Conservation (phyloP, 495 filamentous ascomycete genomes). For the Aspergillus funiculosus region DNA sequence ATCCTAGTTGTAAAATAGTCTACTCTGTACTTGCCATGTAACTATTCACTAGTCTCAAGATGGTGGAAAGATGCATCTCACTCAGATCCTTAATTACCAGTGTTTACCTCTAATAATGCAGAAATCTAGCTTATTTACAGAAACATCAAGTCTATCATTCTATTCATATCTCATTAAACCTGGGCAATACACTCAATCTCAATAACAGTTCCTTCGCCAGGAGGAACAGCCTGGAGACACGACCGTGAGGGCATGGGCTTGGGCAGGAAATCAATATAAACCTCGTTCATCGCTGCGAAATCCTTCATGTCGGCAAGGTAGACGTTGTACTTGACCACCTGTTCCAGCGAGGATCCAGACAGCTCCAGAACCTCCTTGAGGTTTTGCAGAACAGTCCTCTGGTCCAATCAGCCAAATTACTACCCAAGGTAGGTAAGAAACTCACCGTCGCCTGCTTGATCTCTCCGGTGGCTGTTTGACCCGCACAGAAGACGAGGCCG, state of each 20-base stretch:
- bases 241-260: conserved; percentile 38
- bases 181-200: conserved; percentile 38
- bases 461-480: conserved; percentile 39
- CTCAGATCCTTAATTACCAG: too few relatives aligned
- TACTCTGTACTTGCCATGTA: too few relatives aligned
- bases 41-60: too few relatives aligned
- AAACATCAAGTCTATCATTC: not conserved
- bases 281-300: conserved; percentile 60
- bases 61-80: too few relatives aligned
- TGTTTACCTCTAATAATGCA: too few relatives aligned
- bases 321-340: conserved; percentile 64
- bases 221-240: conserved; percentile 34
- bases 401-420: not conserved
- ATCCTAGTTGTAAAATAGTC: too few relatives aligned
- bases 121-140: too few relatives aligned
- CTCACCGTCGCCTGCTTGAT: conserved; percentile 38
- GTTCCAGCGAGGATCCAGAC: conserved; percentile 52
- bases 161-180: conserved; percentile 18
- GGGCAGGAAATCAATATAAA: conserved; percentile 39
- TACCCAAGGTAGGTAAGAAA: not conserved
- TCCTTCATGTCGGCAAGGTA: conserved; percentile 65
- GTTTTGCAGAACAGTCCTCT: conserved; percentile 46
- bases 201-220: conserved; percentile 34
- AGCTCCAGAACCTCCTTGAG: conserved; percentile 58
- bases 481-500: conserved; percentile 37